Conservation (phyloP, 805 yeast species). For the Wickerhamiella vanderwaltii region DNA sequence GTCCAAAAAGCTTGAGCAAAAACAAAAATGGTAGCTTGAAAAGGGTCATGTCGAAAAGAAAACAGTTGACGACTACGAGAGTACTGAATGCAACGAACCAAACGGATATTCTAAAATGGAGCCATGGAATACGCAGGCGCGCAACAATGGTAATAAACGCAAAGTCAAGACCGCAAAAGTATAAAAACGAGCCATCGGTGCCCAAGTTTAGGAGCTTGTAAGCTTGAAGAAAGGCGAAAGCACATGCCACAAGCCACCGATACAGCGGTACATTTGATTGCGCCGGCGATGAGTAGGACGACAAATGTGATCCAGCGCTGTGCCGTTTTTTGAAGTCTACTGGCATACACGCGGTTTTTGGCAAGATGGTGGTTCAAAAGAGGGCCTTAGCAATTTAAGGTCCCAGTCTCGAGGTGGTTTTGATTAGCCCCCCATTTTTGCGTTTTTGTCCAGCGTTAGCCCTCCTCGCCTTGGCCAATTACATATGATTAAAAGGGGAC, state of each 20-base stretch:
- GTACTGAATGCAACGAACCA: conserved; percentile 38
- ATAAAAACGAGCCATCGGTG: neutral
- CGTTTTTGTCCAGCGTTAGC: no score
- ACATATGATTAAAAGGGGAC: conserved; percentile 11
- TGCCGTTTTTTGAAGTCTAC: no score
- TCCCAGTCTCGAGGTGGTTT: no score
- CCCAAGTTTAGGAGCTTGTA: neutral
- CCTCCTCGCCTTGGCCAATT: conserved; percentile 11
- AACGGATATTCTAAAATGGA: conserved; percentile 49
- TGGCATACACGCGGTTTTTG: no score
- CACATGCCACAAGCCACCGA: neutral
- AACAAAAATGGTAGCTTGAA: conserved; percentile 18
- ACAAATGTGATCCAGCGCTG: no score
- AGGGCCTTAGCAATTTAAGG: no score
- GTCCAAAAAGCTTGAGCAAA: conserved; percentile 22
- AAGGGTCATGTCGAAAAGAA: conserved; percentile 13
- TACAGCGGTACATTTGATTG: neutral
- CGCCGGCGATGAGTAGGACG: conserved; percentile 2
- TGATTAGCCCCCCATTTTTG: no score
- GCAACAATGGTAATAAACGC: conserved; percentile 60
- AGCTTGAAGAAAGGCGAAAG: neutral
- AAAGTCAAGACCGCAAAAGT: conserved; percentile 43
- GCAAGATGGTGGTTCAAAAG: no score
- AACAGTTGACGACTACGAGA: conserved; percentile 40
- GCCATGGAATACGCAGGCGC: conserved; percentile 58